Evolutionary conservation across 805 yeast genomes (phyloP), one percentile per base, ranked within the genome.

Genomic region (Starmerella sirachaensis): DNA sequence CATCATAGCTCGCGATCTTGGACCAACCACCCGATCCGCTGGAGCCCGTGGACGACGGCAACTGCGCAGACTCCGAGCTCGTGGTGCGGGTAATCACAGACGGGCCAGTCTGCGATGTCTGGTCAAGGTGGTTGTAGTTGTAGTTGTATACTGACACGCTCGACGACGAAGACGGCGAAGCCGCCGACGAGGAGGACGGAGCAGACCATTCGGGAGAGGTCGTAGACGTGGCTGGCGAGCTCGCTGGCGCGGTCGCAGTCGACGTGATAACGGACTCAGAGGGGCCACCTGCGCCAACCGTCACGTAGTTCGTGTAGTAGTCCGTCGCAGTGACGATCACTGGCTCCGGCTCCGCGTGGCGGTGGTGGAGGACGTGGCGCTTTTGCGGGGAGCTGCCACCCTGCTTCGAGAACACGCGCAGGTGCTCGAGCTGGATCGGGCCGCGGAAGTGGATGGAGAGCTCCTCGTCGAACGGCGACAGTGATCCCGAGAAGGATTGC

Each of bases 361-460:
- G 47, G n/a, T n/a, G n/a, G 56, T 71, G 76, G 52, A 70, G 76
- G 46, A 64, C 69, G 3, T 13, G 53, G 28, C 46, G 53, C 46
- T 54, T 52, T 59, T 79, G 68, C 65, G 69, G 72, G 55, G 66
- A 69, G 56, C 60, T 69, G 72, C 57, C 64, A 67, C 51, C 49
- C 49, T 40, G 69, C 59, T 45, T 65, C 54, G 77, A 76, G 69
- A 86, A 91, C 39, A 83, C 95, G 60, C 86, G 96, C 56, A 91
- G 84, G 63, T 83, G 83, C 55, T 67, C 63, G 57, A 84, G 72
- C 57, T 72, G 69, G 51, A 84, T 55, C 25, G 94, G 94, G 52
- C 94, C 94, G 68, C 94, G 78, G 68, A 83, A 79, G 61, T 84
- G 94, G 42, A 84, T 76, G 24, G 93, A 76, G 45, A 84, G 64